Evolutionary conservation across 129 eudicot species (phyloP).

Genomic region (Chrysanthemum lavandulifolium): DNA sequence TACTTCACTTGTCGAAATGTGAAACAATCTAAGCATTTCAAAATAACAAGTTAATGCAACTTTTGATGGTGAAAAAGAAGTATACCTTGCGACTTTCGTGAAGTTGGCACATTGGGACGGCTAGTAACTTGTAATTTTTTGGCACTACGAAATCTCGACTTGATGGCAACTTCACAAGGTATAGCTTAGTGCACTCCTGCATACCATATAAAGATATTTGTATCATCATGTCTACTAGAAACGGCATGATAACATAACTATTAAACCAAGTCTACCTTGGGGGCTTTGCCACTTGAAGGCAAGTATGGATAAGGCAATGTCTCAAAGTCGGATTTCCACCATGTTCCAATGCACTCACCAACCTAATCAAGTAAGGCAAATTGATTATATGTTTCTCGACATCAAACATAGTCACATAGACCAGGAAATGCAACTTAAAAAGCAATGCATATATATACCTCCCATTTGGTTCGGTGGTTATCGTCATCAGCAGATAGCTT

Average conservation of each 20-base stretch:
- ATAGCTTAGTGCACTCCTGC: constrained; percentile 83
- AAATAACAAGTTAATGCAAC: not conserved
- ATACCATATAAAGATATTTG: not conserved
- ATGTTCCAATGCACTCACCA: constrained; percentile 79
- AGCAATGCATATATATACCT: constrained; percentile 43
- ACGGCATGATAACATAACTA: not conserved
- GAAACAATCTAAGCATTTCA: too few relatives aligned
- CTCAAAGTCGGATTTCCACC: constrained; percentile 84
- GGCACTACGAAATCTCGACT: constrained; percentile 65
- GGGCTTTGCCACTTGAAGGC: constrained; percentile 58
- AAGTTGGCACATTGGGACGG: constrained; percentile 72
- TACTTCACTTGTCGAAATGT: too few relatives aligned
- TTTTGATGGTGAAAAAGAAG: not conserved
- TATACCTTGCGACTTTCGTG: constrained; percentile 75
- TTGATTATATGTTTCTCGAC: not conserved
- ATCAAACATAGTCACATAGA: constrained; percentile 1
- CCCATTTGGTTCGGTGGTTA: constrained; percentile 52
- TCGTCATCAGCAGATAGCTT: constrained; percentile 58
- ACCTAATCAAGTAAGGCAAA: constrained; percentile 41
- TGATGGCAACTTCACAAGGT: constrained; percentile 70
- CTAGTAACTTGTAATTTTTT: constrained; percentile 55
- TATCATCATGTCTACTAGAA: not conserved
- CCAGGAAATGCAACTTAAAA: not conserved
- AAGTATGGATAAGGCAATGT: constrained; percentile 57
- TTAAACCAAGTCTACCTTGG: constrained; percentile 45